phyloP scores from a whole-genome alignment of 257 asterid genomes.

The Nicotiana sylvestris region DNA sequence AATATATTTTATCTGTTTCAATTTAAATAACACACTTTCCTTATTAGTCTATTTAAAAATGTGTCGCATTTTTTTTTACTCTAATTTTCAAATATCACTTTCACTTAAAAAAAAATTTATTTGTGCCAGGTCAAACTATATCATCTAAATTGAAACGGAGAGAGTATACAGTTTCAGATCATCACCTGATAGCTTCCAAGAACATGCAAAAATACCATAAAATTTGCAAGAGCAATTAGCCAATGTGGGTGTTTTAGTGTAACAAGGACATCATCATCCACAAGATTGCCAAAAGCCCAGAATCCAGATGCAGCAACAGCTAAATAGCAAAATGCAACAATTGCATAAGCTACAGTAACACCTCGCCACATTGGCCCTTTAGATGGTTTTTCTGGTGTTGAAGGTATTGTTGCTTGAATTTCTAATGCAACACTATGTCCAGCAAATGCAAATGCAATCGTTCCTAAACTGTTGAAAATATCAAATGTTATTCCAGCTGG shows the following conservation, averaged over 20 bases:
- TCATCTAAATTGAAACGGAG: too few relatives aligned
- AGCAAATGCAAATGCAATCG: too few relatives aligned
- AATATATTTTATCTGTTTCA: too few relatives aligned
- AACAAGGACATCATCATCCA: conserved; percentile 35
- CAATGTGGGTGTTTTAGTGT: conserved; percentile 34
- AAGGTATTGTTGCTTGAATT: conserved; percentile 51
- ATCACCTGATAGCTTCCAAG: conserved; percentile 48
- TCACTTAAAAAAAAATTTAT: too few relatives aligned
- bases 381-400: conserved; percentile 34
- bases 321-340: conserved; percentile 43
- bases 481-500: conserved; percentile 20
- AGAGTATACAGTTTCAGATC: not conserved
- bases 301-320: conserved; percentile 27
- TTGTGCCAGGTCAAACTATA: too few relatives aligned
- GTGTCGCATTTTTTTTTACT: too few relatives aligned
- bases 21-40: too few relatives aligned
- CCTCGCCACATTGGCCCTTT: conserved; percentile 17
- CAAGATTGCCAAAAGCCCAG: conserved; percentile 22
- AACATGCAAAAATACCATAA: conserved; percentile 46
- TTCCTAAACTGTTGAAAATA: conserved; percentile 20
- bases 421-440: conserved; percentile 34
- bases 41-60: too few relatives aligned
- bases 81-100: too few relatives aligned
- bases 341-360: conserved; percentile 23
- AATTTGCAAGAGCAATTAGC: conserved; percentile 35